Percentiles rank a stretch among this genome's conserved stretches.
These are phyloP conservation scores for Pythium angustatum DNA, from an alignment of 352 stramenopile genomes.

Conservation along the genomic window DNA sequence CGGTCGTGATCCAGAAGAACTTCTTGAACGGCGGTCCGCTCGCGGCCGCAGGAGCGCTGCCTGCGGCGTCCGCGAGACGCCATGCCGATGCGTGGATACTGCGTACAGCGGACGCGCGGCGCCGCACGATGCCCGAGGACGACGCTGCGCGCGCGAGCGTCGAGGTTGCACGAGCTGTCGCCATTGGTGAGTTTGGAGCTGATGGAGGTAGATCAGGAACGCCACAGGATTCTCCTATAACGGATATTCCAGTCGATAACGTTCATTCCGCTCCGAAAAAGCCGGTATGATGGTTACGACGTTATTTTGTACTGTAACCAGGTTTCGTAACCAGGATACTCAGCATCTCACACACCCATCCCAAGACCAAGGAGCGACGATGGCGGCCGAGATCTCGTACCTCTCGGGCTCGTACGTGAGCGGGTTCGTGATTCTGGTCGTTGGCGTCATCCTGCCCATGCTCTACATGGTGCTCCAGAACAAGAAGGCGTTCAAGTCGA, in stretches of 20 bases:
- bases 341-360: no score
- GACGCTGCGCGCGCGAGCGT: constrained; percentile 9
- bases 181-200: constrained; percentile 3
- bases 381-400: constrained; percentile 59
- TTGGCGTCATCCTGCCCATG: constrained; percentile 74
- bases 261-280: not conserved
- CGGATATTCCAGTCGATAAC: not conserved
- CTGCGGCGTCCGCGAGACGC: not conserved
- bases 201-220: not conserved
- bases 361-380: no score
- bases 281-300: not conserved
- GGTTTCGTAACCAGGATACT: not conserved
- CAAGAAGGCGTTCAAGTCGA: constrained; percentile 85
- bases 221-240: constrained; percentile 20
- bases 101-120: not conserved
- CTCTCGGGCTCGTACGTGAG: constrained; percentile 66
- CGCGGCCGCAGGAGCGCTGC: not conserved
- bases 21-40: constrained; percentile 58
- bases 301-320: not conserved
- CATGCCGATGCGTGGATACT: constrained; percentile 3
- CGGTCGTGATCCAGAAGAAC: constrained; percentile 77
- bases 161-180: constrained; percentile 3
- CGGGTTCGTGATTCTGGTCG: constrained; percentile 66
- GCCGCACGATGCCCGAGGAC: constrained; percentile 14
- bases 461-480: constrained; percentile 88